Percentiles rank a stretch among this genome's conserved stretches.
Conservation (phyloP, 306 rosid species). For the Herpetospermum pedunculosum region DNA sequence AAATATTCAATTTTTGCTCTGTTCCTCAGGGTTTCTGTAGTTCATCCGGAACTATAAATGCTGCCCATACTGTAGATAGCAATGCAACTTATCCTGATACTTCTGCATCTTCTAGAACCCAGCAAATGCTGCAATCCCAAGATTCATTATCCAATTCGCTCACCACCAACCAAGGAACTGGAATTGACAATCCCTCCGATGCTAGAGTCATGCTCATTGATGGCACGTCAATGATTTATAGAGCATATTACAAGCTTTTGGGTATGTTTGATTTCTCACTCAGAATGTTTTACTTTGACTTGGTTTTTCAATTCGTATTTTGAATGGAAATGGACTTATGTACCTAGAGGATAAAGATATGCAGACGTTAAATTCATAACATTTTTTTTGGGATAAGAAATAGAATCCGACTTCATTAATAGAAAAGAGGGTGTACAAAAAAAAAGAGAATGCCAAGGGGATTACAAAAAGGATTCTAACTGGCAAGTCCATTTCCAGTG, state of each 20-base stretch:
- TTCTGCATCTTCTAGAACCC: slow-evolving; percentile 18
- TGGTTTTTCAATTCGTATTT: neutral
- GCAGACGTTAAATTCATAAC: neutral
- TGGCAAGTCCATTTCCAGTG: too few species aligned
- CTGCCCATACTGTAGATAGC: slow-evolving; percentile 27
- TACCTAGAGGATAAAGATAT: neutral
- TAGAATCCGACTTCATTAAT: neutral
- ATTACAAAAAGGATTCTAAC: neutral
- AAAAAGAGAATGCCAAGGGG: neutral
- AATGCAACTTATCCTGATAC: slow-evolving; percentile 16
- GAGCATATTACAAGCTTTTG: slow-evolving; percentile 85
- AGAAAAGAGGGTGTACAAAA: neutral
- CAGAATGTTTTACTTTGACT: neutral
- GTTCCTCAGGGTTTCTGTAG: slow-evolving; percentile 44
- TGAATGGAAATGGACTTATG: neutral
- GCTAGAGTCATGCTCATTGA: slow-evolving; percentile 90
- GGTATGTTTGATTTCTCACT: slow-evolving; percentile 25
- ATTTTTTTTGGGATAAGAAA: neutral
- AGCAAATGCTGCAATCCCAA: slow-evolving; percentile 7
- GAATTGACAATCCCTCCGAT: slow-evolving; percentile 22
- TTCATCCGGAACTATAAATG: slow-evolving; percentile 11
- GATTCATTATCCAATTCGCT: slow-evolving; percentile 20
- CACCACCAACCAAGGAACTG: slow-evolving; percentile 15
- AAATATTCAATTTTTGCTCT: neutral
- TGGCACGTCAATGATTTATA: slow-evolving; percentile 71